Evolutionary conservation across 345 rosid species (phyloP).

Genomic region (Hevea brasiliensis): DNA sequence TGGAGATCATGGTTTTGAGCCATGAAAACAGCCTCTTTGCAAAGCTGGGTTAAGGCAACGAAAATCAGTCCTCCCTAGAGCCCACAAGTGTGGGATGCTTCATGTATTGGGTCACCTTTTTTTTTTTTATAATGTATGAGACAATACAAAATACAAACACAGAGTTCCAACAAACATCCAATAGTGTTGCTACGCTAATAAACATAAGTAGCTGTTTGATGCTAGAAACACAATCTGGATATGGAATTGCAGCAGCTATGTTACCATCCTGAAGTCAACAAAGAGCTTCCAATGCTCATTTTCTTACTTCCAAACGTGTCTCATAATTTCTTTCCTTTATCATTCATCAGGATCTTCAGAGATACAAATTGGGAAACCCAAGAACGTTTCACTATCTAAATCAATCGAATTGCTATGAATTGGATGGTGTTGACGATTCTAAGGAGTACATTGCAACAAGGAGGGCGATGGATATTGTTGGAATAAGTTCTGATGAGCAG

Average conservation of each 20-base stretch:
- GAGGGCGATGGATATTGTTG: conserved; percentile 95
- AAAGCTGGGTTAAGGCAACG: too few species aligned
- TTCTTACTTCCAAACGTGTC: conserved; percentile 1
- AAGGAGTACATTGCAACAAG: conserved; percentile 82
- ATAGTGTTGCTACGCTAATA: too few species aligned
- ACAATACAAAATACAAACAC: too few species aligned
- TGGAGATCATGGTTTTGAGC: too few species aligned
- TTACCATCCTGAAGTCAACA: conserved; percentile 3
- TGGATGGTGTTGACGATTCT: conserved; percentile 80
- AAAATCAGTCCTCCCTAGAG: too few species aligned
- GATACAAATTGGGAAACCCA: conserved; percentile 77
- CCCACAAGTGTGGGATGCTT: too few species aligned
- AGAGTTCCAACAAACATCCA: too few species aligned
- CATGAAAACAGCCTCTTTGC: too few species aligned
- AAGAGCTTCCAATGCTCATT: not conserved
- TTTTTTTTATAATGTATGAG: too few species aligned
- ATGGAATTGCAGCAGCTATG: not conserved
- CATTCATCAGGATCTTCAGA: conserved; percentile 66
- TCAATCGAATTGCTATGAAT: conserved; percentile 84
- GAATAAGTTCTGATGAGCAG: conserved; percentile 88
- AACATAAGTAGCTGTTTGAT: not conserved
- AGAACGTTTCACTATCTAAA: conserved; percentile 89
- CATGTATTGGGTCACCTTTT: too few species aligned
- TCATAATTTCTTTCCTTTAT: conserved; percentile 10
- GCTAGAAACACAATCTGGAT: not conserved